A percentile compares a stretch with the other conserved stretches of the same genome.
phyloP scores from a whole-genome alignment of 148 eudicot genomes.

The Vaccinium myrtillus region DNA sequence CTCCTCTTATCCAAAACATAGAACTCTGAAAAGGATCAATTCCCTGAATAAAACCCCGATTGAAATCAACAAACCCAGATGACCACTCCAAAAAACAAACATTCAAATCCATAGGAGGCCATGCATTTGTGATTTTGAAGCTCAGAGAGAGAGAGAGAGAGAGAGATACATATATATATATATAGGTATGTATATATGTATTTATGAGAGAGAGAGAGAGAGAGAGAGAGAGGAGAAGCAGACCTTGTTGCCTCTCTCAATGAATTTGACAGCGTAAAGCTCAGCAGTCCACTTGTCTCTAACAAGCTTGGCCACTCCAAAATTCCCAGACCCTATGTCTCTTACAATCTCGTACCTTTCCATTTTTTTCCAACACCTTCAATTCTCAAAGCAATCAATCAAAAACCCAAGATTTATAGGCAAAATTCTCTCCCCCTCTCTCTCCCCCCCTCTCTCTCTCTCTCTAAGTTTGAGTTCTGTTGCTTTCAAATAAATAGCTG shows the following conservation, averaged over 20 bases:
- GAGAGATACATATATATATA: neutral
- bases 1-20: too few species aligned
- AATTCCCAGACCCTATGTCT: conserved; percentile 81
- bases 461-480: neutral
- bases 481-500: neutral
- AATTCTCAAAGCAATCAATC: neutral
- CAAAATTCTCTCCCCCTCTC: neutral
- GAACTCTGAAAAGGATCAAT: too few species aligned
- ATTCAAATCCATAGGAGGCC: neutral
- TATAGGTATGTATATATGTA: too few species aligned
- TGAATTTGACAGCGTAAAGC: conserved; percentile 70
- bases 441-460: neutral
- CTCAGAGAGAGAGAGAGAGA: neutral
- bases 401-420: neutral
- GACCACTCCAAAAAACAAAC: neutral
- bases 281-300: conserved; percentile 56
- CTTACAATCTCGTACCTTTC: conserved; percentile 66
- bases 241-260: conserved; percentile 84
- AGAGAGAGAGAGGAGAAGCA: neutral
- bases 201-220: neutral
- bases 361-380: conserved; percentile 27
- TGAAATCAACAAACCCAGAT: neutral
- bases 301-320: conserved; percentile 86
- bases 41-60: neutral
- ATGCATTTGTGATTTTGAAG: neutral